Evolutionary conservation across 129 eudicot species (phyloP).

Genomic region (Dittrichia graveolens): DNA sequence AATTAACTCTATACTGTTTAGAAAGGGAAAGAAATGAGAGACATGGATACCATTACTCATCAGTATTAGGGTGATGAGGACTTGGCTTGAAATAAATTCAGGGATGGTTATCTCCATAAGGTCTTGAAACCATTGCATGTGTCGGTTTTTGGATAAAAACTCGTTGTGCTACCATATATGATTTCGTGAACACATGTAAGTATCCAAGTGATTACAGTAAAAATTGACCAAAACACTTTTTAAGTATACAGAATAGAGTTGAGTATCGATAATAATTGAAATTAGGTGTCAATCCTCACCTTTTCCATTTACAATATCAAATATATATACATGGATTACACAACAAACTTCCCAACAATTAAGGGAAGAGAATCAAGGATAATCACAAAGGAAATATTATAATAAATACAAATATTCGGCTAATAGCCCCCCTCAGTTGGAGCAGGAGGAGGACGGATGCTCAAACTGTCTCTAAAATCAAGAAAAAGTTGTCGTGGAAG

Average conservation of each 20-base stretch:
- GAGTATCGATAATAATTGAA: too few species aligned
- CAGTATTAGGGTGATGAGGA: neutral
- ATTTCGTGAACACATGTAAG: constrained; percentile 9
- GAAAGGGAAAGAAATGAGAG: neutral
- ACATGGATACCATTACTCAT: constrained; percentile 6
- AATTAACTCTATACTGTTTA: neutral
- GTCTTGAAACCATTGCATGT: neutral
- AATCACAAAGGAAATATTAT: too few species aligned
- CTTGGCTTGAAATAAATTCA: neutral
- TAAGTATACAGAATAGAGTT: neutral
- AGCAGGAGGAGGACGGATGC: too few species aligned
- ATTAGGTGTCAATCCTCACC: too few species aligned
- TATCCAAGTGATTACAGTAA: neutral
- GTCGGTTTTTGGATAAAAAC: neutral
- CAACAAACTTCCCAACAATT: too few species aligned
- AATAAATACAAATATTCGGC: too few species aligned
- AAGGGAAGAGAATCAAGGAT: too few species aligned
- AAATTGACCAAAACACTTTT: neutral
- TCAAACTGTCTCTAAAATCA: too few species aligned
- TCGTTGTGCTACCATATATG: neutral
- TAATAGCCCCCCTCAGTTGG: too few species aligned
- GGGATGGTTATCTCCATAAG: constrained; percentile 4
- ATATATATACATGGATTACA: too few species aligned
- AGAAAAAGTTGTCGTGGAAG: too few species aligned
- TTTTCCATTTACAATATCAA: too few species aligned